Conservation (phyloP, 2,329 filamentous ascomycete species). For the Leptosphaerulina australis region DNA sequence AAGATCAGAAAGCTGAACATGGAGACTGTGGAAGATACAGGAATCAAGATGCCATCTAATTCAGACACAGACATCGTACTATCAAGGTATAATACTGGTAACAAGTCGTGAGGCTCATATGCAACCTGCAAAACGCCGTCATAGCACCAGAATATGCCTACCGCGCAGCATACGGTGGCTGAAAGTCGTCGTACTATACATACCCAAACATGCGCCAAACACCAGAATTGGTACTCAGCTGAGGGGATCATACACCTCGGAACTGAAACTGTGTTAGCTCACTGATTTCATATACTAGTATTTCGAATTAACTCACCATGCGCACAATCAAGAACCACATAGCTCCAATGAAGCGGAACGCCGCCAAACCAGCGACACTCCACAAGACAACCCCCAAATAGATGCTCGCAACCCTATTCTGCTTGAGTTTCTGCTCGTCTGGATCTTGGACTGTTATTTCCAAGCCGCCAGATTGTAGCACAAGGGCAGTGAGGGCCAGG, state of each 20-base stretch:
- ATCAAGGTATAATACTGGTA: conserved; percentile 20
- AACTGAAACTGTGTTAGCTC: conserved; percentile 51
- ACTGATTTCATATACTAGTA: neutral
- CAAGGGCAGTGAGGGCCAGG: conserved; percentile 82
- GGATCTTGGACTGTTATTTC: conserved; percentile 56
- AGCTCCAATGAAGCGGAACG: conserved; percentile 85
- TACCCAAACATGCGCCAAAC: conserved; percentile 12
- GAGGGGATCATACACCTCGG: conserved; percentile 55
- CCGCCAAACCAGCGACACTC: conserved; percentile 82
- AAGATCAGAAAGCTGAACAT: neutral
- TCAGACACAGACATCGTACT: conserved; percentile 9
- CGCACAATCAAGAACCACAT: conserved; percentile 82
- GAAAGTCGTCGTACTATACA: conserved; percentile 6
- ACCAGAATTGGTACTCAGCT: neutral
- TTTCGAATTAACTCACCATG: conserved; percentile 42
- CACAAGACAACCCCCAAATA: conserved; percentile 89
- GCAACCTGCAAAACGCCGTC: conserved; percentile 9
- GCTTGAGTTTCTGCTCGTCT: conserved; percentile 52
- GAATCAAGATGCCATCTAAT: neutral
- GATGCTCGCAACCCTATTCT: conserved; percentile 69
- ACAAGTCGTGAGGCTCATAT: conserved; percentile 16
- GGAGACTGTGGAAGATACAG: neutral
- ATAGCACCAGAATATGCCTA: conserved; percentile 6
- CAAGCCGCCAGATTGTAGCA: conserved; percentile 83
- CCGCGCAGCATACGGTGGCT: neutral